Conservation (phyloP, 2,329 filamentous ascomycete genomes). For the Trichoderma breve region DNA sequence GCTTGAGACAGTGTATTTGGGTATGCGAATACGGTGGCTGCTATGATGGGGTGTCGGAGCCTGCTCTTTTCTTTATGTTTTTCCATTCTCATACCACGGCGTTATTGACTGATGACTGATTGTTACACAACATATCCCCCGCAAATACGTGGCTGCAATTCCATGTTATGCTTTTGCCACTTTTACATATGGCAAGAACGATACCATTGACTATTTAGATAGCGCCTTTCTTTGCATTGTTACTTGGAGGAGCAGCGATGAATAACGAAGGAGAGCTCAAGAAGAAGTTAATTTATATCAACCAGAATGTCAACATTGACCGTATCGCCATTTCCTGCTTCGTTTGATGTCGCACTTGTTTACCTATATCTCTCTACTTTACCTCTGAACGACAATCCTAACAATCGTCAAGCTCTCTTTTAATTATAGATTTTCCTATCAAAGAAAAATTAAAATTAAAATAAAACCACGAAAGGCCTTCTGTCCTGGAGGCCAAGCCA, state of each 20-base stretch:
- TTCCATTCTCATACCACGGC: conserved; percentile 6
- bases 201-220: conserved; percentile 19
- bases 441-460: neutral
- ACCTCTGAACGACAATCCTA: neutral
- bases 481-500: conserved; percentile 17
- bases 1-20: neutral
- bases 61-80: neutral
- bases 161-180: neutral
- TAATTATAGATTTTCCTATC: neutral
- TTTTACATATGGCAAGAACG: conserved; percentile 14
- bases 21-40: neutral
- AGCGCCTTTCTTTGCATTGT: conserved; percentile 9
- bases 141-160: neutral
- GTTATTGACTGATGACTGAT: conserved; percentile 7
- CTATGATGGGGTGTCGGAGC: neutral
- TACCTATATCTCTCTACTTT: neutral
- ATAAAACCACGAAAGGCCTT: neutral
- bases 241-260: conserved; percentile 4
- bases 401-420: neutral
- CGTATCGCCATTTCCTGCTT: conserved; percentile 8
- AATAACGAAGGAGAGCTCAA: neutral
- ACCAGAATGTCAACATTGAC: neutral
- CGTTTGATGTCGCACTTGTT: neutral
- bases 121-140: neutral
- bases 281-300: neutral